These are phyloP conservation scores for Acmispon strigosus DNA, from an alignment of 306 rosid species.

Conservation along the genomic window DNA sequence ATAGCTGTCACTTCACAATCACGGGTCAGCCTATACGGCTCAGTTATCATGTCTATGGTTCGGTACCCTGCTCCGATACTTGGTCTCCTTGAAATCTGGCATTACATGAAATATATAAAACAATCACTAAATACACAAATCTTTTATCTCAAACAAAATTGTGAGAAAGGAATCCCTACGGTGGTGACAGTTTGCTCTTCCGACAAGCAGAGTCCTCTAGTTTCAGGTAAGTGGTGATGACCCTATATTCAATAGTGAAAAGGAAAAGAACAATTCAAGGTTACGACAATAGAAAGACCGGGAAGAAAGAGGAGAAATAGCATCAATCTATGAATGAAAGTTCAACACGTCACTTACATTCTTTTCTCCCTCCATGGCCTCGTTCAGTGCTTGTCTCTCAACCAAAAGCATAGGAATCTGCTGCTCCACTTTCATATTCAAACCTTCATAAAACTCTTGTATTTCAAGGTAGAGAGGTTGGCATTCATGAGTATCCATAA, in stretches of 20 bases:
- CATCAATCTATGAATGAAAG: not conserved
- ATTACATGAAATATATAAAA: conserved; percentile 4
- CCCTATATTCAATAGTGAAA: conserved; percentile 47
- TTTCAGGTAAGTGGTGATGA: conserved; percentile 98
- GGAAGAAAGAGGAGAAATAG: not conserved
- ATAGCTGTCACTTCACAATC: conserved; percentile 97
- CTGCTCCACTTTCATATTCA: conserved; percentile 93
- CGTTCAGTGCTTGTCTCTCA: conserved; percentile 94
- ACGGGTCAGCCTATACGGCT: conserved; percentile 71
- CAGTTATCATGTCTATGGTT: conserved; percentile 71
- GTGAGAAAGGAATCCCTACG: conserved; percentile 43
- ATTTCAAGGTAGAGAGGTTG: conserved; percentile 98
- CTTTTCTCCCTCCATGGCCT: conserved; percentile 98
- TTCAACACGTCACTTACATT: conserved; percentile 33
- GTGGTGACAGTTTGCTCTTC: conserved; percentile 95
- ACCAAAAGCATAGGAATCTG: conserved; percentile 98
- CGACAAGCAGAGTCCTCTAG: conserved; percentile 96
- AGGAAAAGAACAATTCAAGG: not conserved
- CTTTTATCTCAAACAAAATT: not conserved
- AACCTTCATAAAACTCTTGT: conserved; percentile 91
- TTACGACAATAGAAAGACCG: not conserved
- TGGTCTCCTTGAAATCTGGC: conserved; percentile 79
- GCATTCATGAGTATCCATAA: conserved; percentile 95
- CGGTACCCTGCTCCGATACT: conserved; percentile 70
- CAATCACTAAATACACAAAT: not conserved